phyloP scores from a whole-genome alignment of 305 asterid species.

The Solanum chacoense region DNA sequence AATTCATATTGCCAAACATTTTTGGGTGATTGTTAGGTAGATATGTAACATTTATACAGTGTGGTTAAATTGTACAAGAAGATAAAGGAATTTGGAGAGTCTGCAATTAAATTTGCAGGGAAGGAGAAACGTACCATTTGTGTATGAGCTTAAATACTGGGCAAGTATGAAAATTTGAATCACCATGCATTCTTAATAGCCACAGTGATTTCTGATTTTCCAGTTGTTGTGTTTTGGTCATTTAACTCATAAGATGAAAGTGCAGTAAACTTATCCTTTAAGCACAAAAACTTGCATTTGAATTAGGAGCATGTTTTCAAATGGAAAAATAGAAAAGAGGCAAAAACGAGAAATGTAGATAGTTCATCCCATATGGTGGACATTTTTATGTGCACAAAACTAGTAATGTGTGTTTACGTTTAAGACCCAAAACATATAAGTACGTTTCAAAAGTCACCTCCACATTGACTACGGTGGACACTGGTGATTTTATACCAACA shows the following conservation, averaged over 20 bases:
- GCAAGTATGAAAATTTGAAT: not conserved
- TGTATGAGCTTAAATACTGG: not conserved
- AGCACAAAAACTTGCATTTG: not conserved
- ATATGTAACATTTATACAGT: not conserved
- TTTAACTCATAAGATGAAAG: not conserved
- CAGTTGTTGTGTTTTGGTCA: not conserved
- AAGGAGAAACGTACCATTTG: not conserved
- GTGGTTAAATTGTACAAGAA: not conserved
- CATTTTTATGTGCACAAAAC: too few species aligned
- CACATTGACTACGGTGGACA: not conserved
- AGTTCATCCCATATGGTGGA: too few species aligned
- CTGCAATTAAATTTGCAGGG: not conserved
- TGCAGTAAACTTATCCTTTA: not conserved
- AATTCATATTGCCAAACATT: not conserved
- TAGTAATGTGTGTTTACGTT: too few species aligned
- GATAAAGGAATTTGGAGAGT: not conserved
- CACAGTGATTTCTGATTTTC: not conserved
- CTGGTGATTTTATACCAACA: not conserved
- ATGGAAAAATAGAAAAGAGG: too few species aligned
- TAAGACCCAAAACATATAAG: too few species aligned
- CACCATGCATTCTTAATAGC: not conserved
- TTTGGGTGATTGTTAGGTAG: not conserved
- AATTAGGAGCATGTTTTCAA: too few species aligned
- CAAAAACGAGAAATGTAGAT: too few species aligned
- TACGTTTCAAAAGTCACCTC: not conserved